Evolutionary conservation across 78 protist genomes (phyloP).

Genomic region (Dictyostelium brefeldianum): DNA sequence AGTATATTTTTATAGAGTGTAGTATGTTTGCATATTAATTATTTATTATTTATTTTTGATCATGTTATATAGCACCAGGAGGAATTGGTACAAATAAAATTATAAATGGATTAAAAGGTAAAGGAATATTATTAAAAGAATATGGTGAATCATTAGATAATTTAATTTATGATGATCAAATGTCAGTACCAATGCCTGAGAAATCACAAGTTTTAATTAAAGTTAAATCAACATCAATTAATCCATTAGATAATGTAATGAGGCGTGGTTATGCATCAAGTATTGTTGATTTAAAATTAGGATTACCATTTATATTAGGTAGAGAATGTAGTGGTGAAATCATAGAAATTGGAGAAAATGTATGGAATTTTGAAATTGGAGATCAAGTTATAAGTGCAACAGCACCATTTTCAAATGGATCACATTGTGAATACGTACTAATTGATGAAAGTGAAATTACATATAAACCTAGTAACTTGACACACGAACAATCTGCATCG

Average conservation of each 20-base stretch:
- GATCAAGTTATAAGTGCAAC: constrained; percentile 54
- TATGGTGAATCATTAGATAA: constrained; percentile 55
- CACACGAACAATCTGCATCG: constrained; percentile 24
- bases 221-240: constrained; percentile 22
- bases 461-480: constrained; percentile 5
- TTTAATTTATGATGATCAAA: neutral
- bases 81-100: neutral
- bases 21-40: no score
- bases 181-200: constrained; percentile 21
- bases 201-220: constrained; percentile 51
- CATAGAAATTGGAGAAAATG: constrained; percentile 24
- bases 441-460: constrained; percentile 62
- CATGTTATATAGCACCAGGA: neutral
- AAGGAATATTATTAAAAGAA: constrained; percentile 19
- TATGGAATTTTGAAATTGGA: constrained; percentile 58
- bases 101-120: constrained; percentile 16
- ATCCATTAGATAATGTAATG: constrained; percentile 80
- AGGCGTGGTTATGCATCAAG: constrained; percentile 69
- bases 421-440: constrained; percentile 45
- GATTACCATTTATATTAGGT: constrained; percentile 53
- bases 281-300: constrained; percentile 14
- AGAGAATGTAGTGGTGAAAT: constrained; percentile 69
- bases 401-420: constrained; percentile 70
- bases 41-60: neutral
- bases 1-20: neutral